phyloP scores from a whole-genome alignment of 768 basidiomycete species.

The Porphyrellus cyaneotinctus region DNA sequence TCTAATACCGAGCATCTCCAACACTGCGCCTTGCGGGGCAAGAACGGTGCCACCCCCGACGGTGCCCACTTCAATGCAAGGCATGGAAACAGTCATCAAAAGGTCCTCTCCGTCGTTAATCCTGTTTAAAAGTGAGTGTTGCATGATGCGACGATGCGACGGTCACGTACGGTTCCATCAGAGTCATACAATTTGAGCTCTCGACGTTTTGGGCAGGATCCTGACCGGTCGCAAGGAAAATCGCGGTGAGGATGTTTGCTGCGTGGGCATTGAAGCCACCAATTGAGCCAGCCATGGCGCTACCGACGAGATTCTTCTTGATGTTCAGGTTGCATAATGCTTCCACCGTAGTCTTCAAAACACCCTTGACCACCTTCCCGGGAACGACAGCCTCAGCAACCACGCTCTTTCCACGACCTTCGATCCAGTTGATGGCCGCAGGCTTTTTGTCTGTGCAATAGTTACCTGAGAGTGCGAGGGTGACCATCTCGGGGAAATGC shows the following conservation, averaged over 20 bases:
- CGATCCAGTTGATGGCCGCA: slow-evolving; percentile 99
- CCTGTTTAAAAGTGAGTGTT: slow-evolving; percentile 36
- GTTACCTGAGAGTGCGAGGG: slow-evolving; percentile 90
- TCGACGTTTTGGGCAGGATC: slow-evolving; percentile 99
- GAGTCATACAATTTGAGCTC: slow-evolving; percentile 96
- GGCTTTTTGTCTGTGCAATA: slow-evolving; percentile 99
- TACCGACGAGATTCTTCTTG: slow-evolving; percentile 97
- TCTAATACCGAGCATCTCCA: slow-evolving; percentile 90
- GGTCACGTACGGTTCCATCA: slow-evolving; percentile 89
- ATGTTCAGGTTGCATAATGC: slow-evolving; percentile 85
- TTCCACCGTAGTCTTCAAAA: slow-evolving; percentile 93
- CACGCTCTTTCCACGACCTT: slow-evolving; percentile 96
- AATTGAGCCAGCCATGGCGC: slow-evolving; percentile 96
- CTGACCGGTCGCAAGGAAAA: slow-evolving; percentile 95
- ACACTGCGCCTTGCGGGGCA: slow-evolving; percentile 81
- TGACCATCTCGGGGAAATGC: slow-evolving; percentile 86
- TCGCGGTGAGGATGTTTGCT: slow-evolving; percentile 92
- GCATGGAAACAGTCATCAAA: slow-evolving; percentile 93
- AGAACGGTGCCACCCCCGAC: slow-evolving; percentile 96
- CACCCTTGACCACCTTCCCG: slow-evolving; percentile 79
- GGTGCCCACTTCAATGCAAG: slow-evolving; percentile 98
- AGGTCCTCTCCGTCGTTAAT: slow-evolving; percentile 87
- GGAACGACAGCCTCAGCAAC: slow-evolving; percentile 95
- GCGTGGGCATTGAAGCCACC: slow-evolving; percentile 99
- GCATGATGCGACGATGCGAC: slow-evolving; percentile 1